phyloP scores from a whole-genome alignment of 2,329 filamentous ascomycete species.

The Penicillium sclerotiorum region DNA sequence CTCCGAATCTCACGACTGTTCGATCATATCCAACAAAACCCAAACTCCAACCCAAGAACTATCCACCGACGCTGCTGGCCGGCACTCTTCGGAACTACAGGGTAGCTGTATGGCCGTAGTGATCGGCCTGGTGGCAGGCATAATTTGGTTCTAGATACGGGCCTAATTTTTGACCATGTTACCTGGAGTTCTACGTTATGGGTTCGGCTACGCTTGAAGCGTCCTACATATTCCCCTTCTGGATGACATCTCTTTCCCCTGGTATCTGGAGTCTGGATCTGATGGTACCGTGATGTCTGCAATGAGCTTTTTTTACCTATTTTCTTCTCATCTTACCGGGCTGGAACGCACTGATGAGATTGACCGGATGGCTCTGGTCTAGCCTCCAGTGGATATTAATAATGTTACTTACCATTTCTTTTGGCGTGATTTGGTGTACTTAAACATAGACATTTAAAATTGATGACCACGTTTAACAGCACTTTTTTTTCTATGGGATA shows the following conservation, averaged over 20 bases:
- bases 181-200: background rate
- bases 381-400: constrained; percentile 3
- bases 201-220: background rate
- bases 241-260: background rate
- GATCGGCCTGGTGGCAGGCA: constrained; percentile 38
- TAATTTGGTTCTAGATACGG: constrained; percentile 37
- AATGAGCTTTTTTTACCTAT: constrained; percentile 3
- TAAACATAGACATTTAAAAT: background rate
- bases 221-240: background rate
- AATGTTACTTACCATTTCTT: background rate
- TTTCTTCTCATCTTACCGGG: background rate
- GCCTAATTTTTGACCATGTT: background rate
- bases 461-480: too few relatives aligned
- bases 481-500: too few relatives aligned
- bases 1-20: constrained; percentile 1
- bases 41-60: constrained; percentile 20
- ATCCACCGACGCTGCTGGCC: constrained; percentile 28
- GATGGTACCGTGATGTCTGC: constrained; percentile 5
- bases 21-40: constrained; percentile 5
- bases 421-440: background rate
- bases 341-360: background rate
- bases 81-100: constrained; percentile 30
- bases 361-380: constrained; percentile 5
- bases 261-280: background rate
- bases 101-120: constrained; percentile 43